These are phyloP conservation scores for Ophiostoma montium DNA, from an alignment of 2,329 filamentous ascomycete species.

Conservation along the genomic window DNA sequence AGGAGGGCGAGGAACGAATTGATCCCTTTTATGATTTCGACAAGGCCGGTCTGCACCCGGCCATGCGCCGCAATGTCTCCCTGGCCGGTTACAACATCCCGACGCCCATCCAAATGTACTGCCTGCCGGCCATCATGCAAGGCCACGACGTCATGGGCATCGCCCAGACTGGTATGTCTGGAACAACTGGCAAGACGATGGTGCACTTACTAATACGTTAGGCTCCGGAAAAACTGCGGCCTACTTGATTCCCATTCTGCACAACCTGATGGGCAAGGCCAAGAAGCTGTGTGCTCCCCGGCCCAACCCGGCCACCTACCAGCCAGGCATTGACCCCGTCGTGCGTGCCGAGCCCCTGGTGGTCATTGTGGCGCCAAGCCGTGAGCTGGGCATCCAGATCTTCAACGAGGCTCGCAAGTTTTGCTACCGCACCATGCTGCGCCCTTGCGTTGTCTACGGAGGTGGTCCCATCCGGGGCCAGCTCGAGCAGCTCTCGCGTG, in stretches of 20 bases:
- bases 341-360: slow-evolving; percentile 78
- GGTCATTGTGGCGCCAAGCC: slow-evolving; percentile 70
- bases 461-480: slow-evolving; percentile 62
- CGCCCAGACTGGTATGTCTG: slow-evolving; percentile 71
- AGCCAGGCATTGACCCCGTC: slow-evolving; percentile 27
- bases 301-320: slow-evolving; percentile 47
- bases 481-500: slow-evolving; percentile 57
- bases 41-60: slow-evolving; percentile 71
- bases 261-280: slow-evolving; percentile 88
- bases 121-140: slow-evolving; percentile 62
- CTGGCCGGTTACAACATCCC: slow-evolving; percentile 57
- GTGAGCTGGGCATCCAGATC: slow-evolving; percentile 86
- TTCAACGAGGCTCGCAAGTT: slow-evolving; percentile 88
- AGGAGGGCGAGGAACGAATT: slow-evolving; percentile 41
- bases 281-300: slow-evolving; percentile 72
- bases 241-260: slow-evolving; percentile 78
- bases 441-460: slow-evolving; percentile 80
- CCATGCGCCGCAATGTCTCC: slow-evolving; percentile 63
- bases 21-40: slow-evolving; percentile 45
- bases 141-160: slow-evolving; percentile 76
- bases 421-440: slow-evolving; percentile 89
- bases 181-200: neutral
- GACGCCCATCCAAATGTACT: slow-evolving; percentile 79
- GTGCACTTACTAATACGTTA: slow-evolving; percentile 22
- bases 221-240: slow-evolving; percentile 95